Evolutionary conservation across 768 basidiomycete species (phyloP), one percentile per base, ranked within the genome.

Genomic region (Boletus rex-veris): DNA sequence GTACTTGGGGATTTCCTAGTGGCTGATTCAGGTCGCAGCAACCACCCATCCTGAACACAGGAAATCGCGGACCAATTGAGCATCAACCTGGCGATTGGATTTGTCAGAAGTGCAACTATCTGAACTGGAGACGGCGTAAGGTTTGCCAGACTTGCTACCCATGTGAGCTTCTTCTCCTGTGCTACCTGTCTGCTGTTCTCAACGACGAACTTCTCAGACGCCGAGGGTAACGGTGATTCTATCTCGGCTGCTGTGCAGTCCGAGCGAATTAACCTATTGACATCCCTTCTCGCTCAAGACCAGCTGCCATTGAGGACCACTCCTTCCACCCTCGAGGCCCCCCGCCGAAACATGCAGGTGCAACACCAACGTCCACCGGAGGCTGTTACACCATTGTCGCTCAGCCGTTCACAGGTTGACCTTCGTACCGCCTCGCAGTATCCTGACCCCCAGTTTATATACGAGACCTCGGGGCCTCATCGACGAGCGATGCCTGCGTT

Each of bases 111-210:
- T 93, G 91, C 70, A 87, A 88, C 64, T 92, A 93, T 72, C 71
- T 91, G 59, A 93, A 93, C 67, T 93, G 90, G 90, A 78, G 90
- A 59, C 74, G 90, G 53, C 75, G 90, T 51, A 92, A 92, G 71
- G 91, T 93, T 54, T 93, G 90, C 73, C 90, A 92, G 76, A 91
- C 88, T 10, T 92, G 90, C 71, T 81, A 83, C 55, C 90, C 90
- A 45, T 92, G 88, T 90, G 63, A 58, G 85, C 79, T 54, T 50
- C 54, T 54, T 53, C 21, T 39, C 49, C 38, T 28, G 12, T 45
- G 50, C 52, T 54, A 43, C 31, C 47, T 52, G 51, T 38, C 48
- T 50, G 30, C 45, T 16, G 52, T 50, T 49, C 53, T 66, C 41
- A 43, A 36, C 11, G 15, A 64, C 49, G 10, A 12, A 28, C 33